phyloP scores from a whole-genome alignment of 2,329 filamentous ascomycete genomes.

The Phaeosphaeria sp. region DNA sequence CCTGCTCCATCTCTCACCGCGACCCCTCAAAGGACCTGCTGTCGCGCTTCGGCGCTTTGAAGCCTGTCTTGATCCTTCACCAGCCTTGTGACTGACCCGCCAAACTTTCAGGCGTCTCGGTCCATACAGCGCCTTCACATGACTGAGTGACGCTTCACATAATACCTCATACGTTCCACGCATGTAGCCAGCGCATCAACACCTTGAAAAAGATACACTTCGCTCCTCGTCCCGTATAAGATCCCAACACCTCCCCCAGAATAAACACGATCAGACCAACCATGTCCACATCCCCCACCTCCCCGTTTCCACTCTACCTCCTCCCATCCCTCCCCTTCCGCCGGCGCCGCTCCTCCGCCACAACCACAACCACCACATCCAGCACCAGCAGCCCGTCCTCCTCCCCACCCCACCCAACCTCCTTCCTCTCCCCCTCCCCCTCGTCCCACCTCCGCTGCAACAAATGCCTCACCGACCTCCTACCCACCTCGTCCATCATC shows the following conservation, averaged over 20 bases:
- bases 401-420: slow-evolving; percentile 30
- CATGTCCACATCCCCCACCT: slow-evolving; percentile 23
- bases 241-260: too few relatives aligned
- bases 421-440: slow-evolving; percentile 42
- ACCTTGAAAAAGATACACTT: too few relatives aligned
- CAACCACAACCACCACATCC: slow-evolving; percentile 30
- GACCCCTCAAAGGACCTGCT: background rate
- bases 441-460: slow-evolving; percentile 65
- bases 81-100: background rate
- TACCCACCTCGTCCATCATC: slow-evolving; percentile 65
- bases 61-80: background rate
- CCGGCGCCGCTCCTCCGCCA: slow-evolving; percentile 46
- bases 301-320: slow-evolving; percentile 53
- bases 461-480: slow-evolving; percentile 65
- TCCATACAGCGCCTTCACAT: background rate
- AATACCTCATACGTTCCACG: too few relatives aligned
- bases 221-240: too few relatives aligned
- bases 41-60: background rate
- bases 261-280: too few relatives aligned
- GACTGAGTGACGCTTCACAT: background rate
- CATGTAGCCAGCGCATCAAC: too few relatives aligned
- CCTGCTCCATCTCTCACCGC: background rate
- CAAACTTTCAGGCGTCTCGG: background rate
- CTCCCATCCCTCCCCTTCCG: slow-evolving; percentile 45
- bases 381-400: slow-evolving; percentile 25